phyloP scores from a whole-genome alignment of 2,329 filamentous ascomycete species.

The Hypoxylon sp. region DNA sequence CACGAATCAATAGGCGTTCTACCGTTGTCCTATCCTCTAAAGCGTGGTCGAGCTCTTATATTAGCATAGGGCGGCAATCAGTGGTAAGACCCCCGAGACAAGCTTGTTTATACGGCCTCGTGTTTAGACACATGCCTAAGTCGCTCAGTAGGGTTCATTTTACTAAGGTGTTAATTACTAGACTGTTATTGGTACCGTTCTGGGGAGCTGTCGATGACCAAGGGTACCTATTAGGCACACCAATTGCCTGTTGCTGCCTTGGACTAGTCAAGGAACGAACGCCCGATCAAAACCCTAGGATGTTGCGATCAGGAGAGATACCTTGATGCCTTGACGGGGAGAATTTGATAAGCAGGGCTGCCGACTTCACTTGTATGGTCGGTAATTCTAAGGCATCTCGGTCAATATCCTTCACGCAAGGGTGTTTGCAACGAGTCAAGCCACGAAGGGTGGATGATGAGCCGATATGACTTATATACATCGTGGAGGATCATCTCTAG shows the following conservation, averaged over 20 bases:
- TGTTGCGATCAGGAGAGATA: no score
- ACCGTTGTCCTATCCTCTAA: slow-evolving; percentile 6
- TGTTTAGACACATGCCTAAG: no score
- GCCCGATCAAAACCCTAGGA: no score
- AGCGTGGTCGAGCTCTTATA: background rate
- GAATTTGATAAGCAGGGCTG: background rate
- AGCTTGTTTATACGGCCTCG: no score
- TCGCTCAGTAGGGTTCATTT: no score
- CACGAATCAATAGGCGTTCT: no score
- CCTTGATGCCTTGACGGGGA: background rate
- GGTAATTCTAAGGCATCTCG: background rate
- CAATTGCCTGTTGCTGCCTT: slow-evolving; percentile 8
- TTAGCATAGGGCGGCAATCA: slow-evolving; percentile 5
- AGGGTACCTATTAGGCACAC: slow-evolving; percentile 1
- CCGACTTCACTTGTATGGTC: background rate
- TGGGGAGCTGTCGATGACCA: background rate
- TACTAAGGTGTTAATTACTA: no score
- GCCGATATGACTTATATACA: no score
- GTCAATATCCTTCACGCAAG: background rate
- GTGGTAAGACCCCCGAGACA: no score
- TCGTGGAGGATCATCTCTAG: no score
- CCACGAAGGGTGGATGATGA: no score
- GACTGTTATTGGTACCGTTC: no score
- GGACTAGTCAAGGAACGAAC: background rate
- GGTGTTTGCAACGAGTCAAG: background rate